Percentiles rank a stretch among this genome's conserved stretches.
Evolutionary conservation across 257 asterid genomes (phyloP).

Genomic region (Solanum ahanhuiri): DNA sequence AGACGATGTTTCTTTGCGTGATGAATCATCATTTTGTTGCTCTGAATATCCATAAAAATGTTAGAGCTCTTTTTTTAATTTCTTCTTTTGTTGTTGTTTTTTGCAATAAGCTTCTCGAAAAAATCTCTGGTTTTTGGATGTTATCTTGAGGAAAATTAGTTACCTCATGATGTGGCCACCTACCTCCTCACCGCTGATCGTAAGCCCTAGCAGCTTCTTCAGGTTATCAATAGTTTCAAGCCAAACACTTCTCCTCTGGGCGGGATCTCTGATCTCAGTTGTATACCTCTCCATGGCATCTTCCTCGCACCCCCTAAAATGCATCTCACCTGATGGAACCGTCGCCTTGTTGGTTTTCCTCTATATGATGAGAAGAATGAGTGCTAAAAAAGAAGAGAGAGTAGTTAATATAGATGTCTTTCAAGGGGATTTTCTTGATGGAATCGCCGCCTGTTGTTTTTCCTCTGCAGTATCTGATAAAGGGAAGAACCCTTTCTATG

Average conservation of each 20-base stretch:
- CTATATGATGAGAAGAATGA: background rate
- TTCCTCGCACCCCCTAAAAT: background rate
- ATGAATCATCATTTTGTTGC: background rate
- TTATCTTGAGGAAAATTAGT: background rate
- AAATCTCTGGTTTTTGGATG: background rate
- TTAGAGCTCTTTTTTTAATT: background rate
- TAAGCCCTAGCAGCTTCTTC: conserved; percentile 3
- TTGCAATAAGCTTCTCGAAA: background rate
- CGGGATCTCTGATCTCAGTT: background rate
- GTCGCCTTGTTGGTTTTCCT: background rate
- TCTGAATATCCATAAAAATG: too few species aligned
- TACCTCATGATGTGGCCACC: background rate
- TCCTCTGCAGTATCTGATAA: too few species aligned
- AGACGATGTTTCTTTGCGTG: background rate
- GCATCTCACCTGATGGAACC: background rate
- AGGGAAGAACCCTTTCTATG: too few species aligned
- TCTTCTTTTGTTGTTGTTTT: background rate
- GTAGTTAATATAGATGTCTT: too few species aligned
- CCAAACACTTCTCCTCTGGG: background rate
- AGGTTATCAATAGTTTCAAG: background rate
- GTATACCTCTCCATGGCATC: background rate
- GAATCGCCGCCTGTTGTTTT: too few species aligned
- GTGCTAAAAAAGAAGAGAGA: background rate
- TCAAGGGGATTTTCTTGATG: too few species aligned
- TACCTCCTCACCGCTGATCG: background rate